Percentiles rank a stretch among this genome's conserved stretches.
Conservation (phyloP, 768 basidiomycete genomes). For the Phylloporus scabripes region DNA sequence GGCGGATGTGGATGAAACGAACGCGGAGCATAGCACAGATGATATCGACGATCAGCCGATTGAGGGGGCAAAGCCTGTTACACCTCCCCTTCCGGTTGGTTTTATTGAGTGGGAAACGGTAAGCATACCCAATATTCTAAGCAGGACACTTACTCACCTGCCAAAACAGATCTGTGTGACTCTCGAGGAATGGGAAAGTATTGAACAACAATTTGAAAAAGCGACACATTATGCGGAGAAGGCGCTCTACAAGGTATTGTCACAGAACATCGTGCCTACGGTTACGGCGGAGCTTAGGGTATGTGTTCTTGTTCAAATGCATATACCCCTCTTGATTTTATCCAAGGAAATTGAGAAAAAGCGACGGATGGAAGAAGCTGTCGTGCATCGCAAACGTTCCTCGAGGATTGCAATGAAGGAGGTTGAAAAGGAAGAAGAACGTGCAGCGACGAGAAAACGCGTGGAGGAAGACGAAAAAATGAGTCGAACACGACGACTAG, state of each 20-base stretch:
- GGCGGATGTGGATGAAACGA: slow-evolving; percentile 2
- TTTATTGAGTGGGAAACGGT: slow-evolving; percentile 94
- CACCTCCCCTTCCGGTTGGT: slow-evolving; percentile 36
- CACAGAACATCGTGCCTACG: slow-evolving; percentile 62
- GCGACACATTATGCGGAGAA: slow-evolving; percentile 79
- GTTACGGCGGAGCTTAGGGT: slow-evolving; percentile 66
- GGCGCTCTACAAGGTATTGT: slow-evolving; percentile 64
- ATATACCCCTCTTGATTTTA: slow-evolving; percentile 4
- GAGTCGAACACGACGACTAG: slow-evolving; percentile 54
- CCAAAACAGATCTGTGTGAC: slow-evolving; percentile 71
- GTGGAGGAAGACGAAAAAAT: slow-evolving; percentile 66
- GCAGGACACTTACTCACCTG: neutral
- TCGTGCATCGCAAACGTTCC: slow-evolving; percentile 84
- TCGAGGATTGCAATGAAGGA: slow-evolving; percentile 83
- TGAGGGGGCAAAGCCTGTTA: neutral
- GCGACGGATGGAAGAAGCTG: slow-evolving; percentile 62
- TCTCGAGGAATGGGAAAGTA: slow-evolving; percentile 78
- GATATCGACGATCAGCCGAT: slow-evolving; percentile 6
- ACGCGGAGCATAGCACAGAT: neutral
- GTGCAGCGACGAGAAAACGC: slow-evolving; percentile 50
- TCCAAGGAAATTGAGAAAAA: slow-evolving; percentile 58
- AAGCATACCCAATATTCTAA: slow-evolving; percentile 21
- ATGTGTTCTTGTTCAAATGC: slow-evolving; percentile 3
- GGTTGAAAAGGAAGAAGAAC: slow-evolving; percentile 69
- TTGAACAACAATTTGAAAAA: slow-evolving; percentile 68